phyloP scores from a whole-genome alignment of 2,329 filamentous ascomycete genomes.

The Neonectria ditissima region DNA sequence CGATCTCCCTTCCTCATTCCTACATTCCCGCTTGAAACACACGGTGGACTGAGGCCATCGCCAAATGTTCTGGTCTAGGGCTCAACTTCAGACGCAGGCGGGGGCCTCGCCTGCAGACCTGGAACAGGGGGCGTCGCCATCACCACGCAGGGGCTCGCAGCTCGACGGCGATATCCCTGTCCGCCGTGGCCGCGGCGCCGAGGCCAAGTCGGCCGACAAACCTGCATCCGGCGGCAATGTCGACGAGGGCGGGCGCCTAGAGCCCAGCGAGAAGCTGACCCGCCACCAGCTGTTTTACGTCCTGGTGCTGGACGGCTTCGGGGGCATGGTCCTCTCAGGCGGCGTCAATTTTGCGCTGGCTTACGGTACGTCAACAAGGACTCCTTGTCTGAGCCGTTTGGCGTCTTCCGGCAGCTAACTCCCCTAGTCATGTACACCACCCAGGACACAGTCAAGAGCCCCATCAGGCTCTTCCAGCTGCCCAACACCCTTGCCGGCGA shows the following conservation, averaged over 20 bases:
- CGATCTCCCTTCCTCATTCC: not conserved
- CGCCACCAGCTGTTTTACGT: conserved; percentile 60
- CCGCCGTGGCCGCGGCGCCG: not conserved
- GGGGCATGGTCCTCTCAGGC: conserved; percentile 57
- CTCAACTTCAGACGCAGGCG: conserved; percentile 40
- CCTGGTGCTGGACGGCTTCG: conserved; percentile 59
- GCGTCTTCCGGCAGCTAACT: not conserved
- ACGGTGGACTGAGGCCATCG: conserved; percentile 14
- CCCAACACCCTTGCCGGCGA: conserved; percentile 64
- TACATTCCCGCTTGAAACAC: conserved; percentile 8
- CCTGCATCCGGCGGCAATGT: not conserved
- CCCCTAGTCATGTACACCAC: conserved; percentile 60
- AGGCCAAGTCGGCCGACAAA: not conserved
- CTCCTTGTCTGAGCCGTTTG: not conserved
- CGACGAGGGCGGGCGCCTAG: conserved; percentile 33
- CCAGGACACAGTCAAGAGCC: conserved; percentile 49
- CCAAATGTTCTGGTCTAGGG: conserved; percentile 27
- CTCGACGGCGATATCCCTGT: conserved; percentile 26
- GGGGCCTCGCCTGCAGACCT: conserved; percentile 34
- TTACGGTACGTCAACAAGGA: conserved; percentile 52
- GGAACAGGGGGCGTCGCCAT: conserved; percentile 35
- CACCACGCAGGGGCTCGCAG: conserved; percentile 24
- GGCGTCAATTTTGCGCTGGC: conserved; percentile 64
- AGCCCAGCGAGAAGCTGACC: conserved; percentile 53
- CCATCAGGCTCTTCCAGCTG: conserved; percentile 61